phyloP scores from a whole-genome alignment of 768 basidiomycete species.

The Leccinum incarnatum region DNA sequence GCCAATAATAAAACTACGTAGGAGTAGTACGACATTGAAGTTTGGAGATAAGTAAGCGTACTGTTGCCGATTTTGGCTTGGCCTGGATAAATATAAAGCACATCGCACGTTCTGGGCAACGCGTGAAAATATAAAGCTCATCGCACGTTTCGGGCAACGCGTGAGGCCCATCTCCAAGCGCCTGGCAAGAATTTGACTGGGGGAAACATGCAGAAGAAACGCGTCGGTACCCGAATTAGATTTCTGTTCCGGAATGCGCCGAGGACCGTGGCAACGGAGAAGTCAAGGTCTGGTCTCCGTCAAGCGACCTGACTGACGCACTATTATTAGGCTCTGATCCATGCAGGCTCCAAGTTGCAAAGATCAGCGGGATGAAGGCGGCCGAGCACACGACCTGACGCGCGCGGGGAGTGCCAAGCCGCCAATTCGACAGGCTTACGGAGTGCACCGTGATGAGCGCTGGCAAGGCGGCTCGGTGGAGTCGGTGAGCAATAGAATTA shows the following conservation, averaged over 20 bases:
- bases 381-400: constrained; percentile 3
- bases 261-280: constrained; percentile 7
- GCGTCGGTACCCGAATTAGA: not conserved
- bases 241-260: constrained; percentile 16
- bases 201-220: not conserved
- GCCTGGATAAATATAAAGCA: not conserved
- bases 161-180: not conserved
- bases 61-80: not conserved
- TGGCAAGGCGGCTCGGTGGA: constrained; percentile 3
- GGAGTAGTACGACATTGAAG: constrained; percentile 1
- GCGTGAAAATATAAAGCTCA: not conserved
- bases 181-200: not conserved
- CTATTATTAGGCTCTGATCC: constrained; percentile 14
- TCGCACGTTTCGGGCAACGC: constrained; percentile 1
- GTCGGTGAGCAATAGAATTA: constrained; percentile 6
- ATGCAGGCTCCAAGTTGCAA: constrained; percentile 9
- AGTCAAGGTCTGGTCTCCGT: not conserved
- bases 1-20: constrained; percentile 1
- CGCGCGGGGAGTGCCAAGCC: constrained; percentile 6
- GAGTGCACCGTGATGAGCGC: constrained; percentile 13
- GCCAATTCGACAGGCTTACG: constrained; percentile 10
- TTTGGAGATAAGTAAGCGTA: constrained; percentile 11
- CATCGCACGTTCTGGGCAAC: constrained; percentile 1
- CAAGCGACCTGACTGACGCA: not conserved
- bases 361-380: constrained; percentile 17